Evolutionary conservation across 352 stramenopile species (phyloP).

Genomic region (Globisporangium orthogonon): DNA sequence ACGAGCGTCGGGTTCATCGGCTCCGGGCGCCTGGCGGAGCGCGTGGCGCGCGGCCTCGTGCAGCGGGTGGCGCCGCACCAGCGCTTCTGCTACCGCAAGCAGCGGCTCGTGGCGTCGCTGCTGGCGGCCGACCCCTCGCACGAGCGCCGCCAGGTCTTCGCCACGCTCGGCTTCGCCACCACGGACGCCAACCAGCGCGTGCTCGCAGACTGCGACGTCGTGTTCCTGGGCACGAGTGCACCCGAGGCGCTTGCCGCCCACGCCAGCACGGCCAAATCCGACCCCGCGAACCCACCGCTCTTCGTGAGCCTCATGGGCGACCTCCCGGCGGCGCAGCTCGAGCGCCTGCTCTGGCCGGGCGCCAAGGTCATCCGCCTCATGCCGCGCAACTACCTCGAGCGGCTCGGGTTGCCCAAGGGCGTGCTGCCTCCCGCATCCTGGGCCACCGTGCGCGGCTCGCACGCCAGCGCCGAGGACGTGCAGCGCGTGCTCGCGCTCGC

Average conservation of each 20-base stretch:
- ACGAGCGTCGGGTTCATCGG: constrained; percentile 71
- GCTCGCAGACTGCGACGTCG: constrained; percentile 60
- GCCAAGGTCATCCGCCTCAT: constrained; percentile 76
- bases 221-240: constrained; percentile 57
- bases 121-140: constrained; percentile 53
- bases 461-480: constrained; percentile 48
- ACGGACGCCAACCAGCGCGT: constrained; percentile 48
- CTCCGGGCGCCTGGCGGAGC: constrained; percentile 55
- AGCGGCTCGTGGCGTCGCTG: constrained; percentile 62
- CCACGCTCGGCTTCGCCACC: constrained; percentile 58
- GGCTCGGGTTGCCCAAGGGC: constrained; percentile 41
- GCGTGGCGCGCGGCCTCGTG: constrained; percentile 50
- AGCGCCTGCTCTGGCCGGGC: constrained; percentile 45
- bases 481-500: constrained; percentile 46
- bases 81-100: constrained; percentile 70
- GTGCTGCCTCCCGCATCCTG: constrained; percentile 40
- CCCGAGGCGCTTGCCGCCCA: constrained; percentile 33
- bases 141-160: constrained; percentile 53
- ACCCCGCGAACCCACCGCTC: constrained; percentile 34
- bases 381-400: constrained; percentile 51
- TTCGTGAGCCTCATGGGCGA: constrained; percentile 75
- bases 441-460: constrained; percentile 44
- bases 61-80: constrained; percentile 53
- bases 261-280: constrained; percentile 10
- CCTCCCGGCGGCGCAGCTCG: constrained; percentile 41